Conservation (phyloP, 2,329 filamentous ascomycete genomes). For the Sclerotinia spermophila region DNA sequence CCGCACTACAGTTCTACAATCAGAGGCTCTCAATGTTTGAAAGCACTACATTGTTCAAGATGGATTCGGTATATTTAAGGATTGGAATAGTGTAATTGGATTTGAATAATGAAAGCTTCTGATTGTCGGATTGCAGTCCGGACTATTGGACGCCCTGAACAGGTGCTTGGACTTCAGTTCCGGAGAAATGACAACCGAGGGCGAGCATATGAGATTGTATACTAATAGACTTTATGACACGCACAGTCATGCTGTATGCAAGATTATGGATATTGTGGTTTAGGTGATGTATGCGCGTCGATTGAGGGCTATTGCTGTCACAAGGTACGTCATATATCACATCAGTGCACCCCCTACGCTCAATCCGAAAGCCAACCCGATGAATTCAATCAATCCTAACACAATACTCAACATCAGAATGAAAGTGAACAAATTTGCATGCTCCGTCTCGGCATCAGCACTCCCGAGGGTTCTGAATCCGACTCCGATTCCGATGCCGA, state of each 20-base stretch:
- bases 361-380: no score
- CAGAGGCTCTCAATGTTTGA: no score
- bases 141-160: no score
- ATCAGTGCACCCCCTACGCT: background rate
- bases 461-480: no score
- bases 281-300: constrained; percentile 25
- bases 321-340: constrained; percentile 15
- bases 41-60: no score
- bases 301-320: constrained; percentile 27
- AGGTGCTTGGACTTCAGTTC: background rate
- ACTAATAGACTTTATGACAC: background rate
- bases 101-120: no score
- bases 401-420: background rate
- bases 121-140: no score
- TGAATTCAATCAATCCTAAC: no score
- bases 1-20: no score
- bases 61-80: no score
- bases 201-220: background rate
- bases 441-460: background rate
- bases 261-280: constrained; percentile 25
- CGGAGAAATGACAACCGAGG: background rate
- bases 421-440: background rate
- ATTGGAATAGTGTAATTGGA: no score
- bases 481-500: background rate
- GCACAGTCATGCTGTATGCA: constrained; percentile 24